A percentile compares a stretch with the other conserved stretches of the same genome.
Evolutionary conservation across 2,329 filamentous ascomycete genomes (phyloP).

Genomic region (Xylariaceae sp.): DNA sequence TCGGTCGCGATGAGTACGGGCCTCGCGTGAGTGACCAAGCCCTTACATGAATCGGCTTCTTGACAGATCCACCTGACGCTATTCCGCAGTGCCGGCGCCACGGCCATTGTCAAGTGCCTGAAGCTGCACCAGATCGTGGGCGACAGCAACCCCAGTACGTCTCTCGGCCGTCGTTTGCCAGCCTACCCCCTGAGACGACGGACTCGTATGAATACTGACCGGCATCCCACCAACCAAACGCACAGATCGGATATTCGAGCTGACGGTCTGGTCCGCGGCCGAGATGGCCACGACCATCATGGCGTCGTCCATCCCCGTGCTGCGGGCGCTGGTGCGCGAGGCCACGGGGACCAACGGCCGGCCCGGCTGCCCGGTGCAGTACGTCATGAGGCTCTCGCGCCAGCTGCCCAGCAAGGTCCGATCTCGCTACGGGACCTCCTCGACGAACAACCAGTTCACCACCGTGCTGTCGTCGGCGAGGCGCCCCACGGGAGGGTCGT

Average conservation of each 20-base stretch:
- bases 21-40: conserved; percentile 12
- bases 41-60: no score
- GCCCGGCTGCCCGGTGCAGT: conserved; percentile 1
- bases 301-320: conserved; percentile 25
- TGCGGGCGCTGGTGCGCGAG: conserved; percentile 22
- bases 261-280: conserved; percentile 20
- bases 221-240: no score
- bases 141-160: no score
- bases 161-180: no score
- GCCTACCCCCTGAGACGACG: no score
- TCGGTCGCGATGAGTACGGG: conserved; percentile 24
- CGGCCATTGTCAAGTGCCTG: conserved; percentile 15
- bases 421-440: conserved; percentile 1
- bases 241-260: conserved; percentile 13
- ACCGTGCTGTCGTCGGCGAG: no score
- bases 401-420: conserved; percentile 3
- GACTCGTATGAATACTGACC: no score
- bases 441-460: neutral
- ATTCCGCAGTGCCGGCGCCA: conserved; percentile 10
- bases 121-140: no score
- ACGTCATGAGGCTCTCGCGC: conserved; percentile 5
- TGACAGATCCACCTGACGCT: no score
- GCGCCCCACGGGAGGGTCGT: no score
- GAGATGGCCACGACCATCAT: conserved; percentile 29
- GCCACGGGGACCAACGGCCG: conserved; percentile 3